Base-by-base conservation (phyloP, 2,329 filamentous ascomycete genomes). In the Ambrosiella beaveri region DNA sequence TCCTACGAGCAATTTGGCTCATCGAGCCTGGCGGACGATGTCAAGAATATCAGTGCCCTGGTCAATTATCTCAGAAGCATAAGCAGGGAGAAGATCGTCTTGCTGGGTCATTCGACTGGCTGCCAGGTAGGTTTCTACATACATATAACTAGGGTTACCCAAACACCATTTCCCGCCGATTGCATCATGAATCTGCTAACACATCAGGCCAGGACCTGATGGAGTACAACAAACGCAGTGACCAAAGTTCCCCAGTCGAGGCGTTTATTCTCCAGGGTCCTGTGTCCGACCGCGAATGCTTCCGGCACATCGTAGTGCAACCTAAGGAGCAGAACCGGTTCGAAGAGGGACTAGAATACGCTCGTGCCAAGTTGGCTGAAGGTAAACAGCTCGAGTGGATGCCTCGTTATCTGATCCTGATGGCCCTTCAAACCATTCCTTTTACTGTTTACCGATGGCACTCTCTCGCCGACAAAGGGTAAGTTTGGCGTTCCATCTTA, bases 251-350 rank as follows among this genome's bases (percentile, higher is more conserved):
- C 11, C 77, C 79, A 0, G 71, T 95, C 1, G 80, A 93, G 61
- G 89, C 85, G 40, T 82, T 82, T 54, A 84, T 95, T 50, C 71
- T 95, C 57, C 89, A 95, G 68, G 88, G 84, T 0, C 82, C 86
- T 0, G 82, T 90, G 2, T 87, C 81, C 1, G 88, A 95, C 67
- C 76, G 88, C 37, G 84, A 94, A 66, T 78, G 76, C 0, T 65
- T 85, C 9, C 69, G 17, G 69, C 2, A 65, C 71, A 3, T 65
- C 76, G 6, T 70, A 80, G 54, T 53, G 3, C 13, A 58, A 13
- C 35, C 54, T 6, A 36, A 19, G 17, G 54, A 57, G 37, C 67
- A 68, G 0, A 64, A 71, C 3, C 69, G 74, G 5, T 69, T 78
- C 61, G 70, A 75, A 13, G 68, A 67, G 54, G 72, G 69, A 57